Percentiles rank a stretch among this genome's conserved stretches.
These are phyloP conservation scores for Leucocoprinus sp. DNA, from an alignment of 768 basidiomycete genomes.

Conservation along the genomic window DNA sequence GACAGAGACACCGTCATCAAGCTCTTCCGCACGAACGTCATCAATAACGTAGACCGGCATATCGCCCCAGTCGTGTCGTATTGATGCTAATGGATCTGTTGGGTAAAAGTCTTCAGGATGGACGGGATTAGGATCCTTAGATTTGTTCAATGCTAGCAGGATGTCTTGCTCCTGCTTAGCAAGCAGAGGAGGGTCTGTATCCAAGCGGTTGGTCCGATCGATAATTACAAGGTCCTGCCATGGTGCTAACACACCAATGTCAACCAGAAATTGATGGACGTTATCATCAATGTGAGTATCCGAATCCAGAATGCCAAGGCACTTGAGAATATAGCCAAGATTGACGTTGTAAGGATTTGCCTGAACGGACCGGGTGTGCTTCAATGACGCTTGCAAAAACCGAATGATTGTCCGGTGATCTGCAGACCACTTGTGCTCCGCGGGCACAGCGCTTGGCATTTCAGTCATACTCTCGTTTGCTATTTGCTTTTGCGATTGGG, in stretches of 20 bases:
- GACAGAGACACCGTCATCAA: constrained; percentile 90
- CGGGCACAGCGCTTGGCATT: constrained; percentile 13
- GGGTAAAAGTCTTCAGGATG: constrained; percentile 60
- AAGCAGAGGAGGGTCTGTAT: constrained; percentile 18
- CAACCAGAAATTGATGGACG: constrained; percentile 36
- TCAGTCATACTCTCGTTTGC: constrained; percentile 23
- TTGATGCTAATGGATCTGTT: constrained; percentile 53
- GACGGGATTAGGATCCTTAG: constrained; percentile 20
- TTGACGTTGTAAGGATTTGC: constrained; percentile 52
- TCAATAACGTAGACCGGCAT: constrained; percentile 84
- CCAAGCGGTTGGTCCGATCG: constrained; percentile 26
- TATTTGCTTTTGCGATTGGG: constrained; percentile 23
- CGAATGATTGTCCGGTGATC: constrained; percentile 50
- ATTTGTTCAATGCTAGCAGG: constrained; percentile 18
- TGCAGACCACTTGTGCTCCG: constrained; percentile 35
- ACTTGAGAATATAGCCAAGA: constrained; percentile 49
- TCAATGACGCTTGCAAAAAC: constrained; percentile 50
- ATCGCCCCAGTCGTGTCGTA: constrained; percentile 83
- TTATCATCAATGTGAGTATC: constrained; percentile 28
- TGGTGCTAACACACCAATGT: constrained; percentile 67
- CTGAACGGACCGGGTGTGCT: constrained; percentile 41
- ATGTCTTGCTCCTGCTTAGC: constrained; percentile 21
- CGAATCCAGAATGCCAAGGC: constrained; percentile 29
- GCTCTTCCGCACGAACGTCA: constrained; percentile 66
- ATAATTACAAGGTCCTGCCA: constrained; percentile 61